Base-by-base conservation (phyloP, 176 grass and related monocot genomes). In the Coix lacrymajobi region DNA sequence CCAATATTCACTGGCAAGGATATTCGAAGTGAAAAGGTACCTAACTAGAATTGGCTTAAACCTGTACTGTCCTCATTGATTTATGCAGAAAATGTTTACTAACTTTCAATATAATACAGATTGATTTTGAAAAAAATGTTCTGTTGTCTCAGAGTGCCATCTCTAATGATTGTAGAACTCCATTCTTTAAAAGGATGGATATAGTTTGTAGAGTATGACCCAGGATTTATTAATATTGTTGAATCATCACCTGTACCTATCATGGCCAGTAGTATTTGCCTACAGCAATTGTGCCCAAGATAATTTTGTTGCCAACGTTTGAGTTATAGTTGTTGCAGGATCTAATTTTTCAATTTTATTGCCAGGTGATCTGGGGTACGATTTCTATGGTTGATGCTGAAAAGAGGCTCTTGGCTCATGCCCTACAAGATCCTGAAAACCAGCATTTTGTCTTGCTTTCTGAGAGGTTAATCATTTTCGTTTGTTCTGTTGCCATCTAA, bases 381-480 rank as follows among this genome's bases (percentile, higher is more conserved):
- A 93, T 92, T 90, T 96, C 96, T 67, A 99, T 99, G 93, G 76
- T 96, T 87, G 91, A 96, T 85, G 96, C 96, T 71, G 96, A 99
- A 84, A 92, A 84, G 91, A 92, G 96, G 73, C 87, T 99, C 56
- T 96, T 99, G 85, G 96, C 85, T 84, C 88, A 90, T 87, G 96
- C 96, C 80, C 87, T 99, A 32, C 77, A 90, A 81, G 96, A 99
- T 86, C 24, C 80, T 67, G 96, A 99, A 89, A 99, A 99, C 84
- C 96, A 92, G 79, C 91, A 96, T 89, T 99, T 99, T 91, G 81
- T 99, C 39, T 87, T 99, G 83, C 85, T 99, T 75, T 94, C 96
- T 73, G 96, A 99, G 51, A 99, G 96, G 96, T 92, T 67, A 70
- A 61, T 79, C 37, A 68, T 83, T 31, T 62, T 34, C 24, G 14